Base-by-base conservation (phyloP, 345 rosid species). In the Hypericum androsaemum region DNA sequence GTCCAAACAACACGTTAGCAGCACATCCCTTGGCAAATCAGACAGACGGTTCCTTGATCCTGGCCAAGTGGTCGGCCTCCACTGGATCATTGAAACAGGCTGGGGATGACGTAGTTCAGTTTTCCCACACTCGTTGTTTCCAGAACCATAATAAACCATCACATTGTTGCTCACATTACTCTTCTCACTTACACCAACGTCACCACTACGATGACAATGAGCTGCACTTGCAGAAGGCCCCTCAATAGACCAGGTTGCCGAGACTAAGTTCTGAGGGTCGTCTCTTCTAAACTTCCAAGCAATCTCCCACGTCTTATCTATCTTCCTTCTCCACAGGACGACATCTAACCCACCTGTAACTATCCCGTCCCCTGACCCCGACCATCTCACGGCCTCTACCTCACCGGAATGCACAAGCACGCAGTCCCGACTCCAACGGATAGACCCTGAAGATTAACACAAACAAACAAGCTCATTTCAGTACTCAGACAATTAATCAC, bases 401-500 rank as follows among this genome's bases (percentile, higher is more conserved):
- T 75, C 79, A 36, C 83, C 61, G 47, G 69, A 74, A 59, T 84
- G 95, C 69, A 72, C 59, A 64, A 89, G 86, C 53, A 79, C 73
- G 49, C 82, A 83, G 78, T 74, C 83, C 95, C 84, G 95, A 77
- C 95, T 80, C 95, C 97, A 89, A 84, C 82, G 80, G 83, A 89
- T 83, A 82, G 94, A 89, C 81, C 95, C 95, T 89, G 97, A 80
- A 81, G 78, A 80, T 77, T 74, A 71, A 78, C 72, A 49, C 68
- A 51, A 76, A 69, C 44, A 69, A 64, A 65, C 64, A n/a, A n/a
- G n/a, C 57, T 57, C 65, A 60, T 54, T 71, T 82, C 65, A 67
- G 75, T 69, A 67, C 22, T 46, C 5, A 48, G 49, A 1, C 15
- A 16, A 46, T 50, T 12, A 8, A 10, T 12, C 28, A 10, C 10